Conservation (phyloP, 192 early-diverging fungal genomes). For the Coemansia sp. region DNA sequence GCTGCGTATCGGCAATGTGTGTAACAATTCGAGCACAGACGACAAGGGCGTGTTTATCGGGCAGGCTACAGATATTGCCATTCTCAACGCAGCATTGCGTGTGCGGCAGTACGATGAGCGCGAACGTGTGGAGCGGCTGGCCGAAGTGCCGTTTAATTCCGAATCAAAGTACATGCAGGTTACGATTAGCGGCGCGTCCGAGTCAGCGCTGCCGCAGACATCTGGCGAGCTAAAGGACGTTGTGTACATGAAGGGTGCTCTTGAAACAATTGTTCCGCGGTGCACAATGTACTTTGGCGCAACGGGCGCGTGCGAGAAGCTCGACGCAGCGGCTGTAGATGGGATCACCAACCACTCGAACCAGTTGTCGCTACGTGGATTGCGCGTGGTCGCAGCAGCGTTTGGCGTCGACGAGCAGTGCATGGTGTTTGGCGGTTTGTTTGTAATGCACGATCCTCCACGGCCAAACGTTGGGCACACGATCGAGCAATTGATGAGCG, state of each 20-base stretch:
- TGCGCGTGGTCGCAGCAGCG: slow-evolving; percentile 87
- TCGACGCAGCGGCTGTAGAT: slow-evolving; percentile 62
- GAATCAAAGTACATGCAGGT: slow-evolving; percentile 96
- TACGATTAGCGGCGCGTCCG: slow-evolving; percentile 27
- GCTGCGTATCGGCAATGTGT: slow-evolving; percentile 71
- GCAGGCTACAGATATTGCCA: slow-evolving; percentile 92
- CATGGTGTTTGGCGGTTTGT: slow-evolving; percentile 80
- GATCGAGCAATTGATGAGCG: slow-evolving; percentile 66
- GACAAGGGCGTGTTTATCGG: slow-evolving; percentile 77
- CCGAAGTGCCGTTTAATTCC: slow-evolving; percentile 87
- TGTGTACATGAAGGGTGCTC: slow-evolving; percentile 81
- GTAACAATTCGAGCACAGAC: slow-evolving; percentile 85
- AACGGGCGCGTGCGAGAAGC: slow-evolving; percentile 49
- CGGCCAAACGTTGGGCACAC: slow-evolving; percentile 73
- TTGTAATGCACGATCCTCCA: slow-evolving; percentile 91
- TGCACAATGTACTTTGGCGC: slow-evolving; percentile 67
- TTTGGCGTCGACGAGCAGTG: slow-evolving; percentile 58
- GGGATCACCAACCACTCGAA: slow-evolving; percentile 59
- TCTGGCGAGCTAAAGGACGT: slow-evolving; percentile 16
- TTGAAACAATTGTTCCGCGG: slow-evolving; percentile 74
- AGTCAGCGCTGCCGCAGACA: slow-evolving; percentile 24
- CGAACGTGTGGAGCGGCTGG: slow-evolving; percentile 58
- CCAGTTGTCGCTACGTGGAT: slow-evolving; percentile 72
- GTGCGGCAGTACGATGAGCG: slow-evolving; percentile 74
- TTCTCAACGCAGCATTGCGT: slow-evolving; percentile 68